Base-by-base conservation (phyloP, 768 basidiomycete species). In the Termitomyces sp. region DNA sequence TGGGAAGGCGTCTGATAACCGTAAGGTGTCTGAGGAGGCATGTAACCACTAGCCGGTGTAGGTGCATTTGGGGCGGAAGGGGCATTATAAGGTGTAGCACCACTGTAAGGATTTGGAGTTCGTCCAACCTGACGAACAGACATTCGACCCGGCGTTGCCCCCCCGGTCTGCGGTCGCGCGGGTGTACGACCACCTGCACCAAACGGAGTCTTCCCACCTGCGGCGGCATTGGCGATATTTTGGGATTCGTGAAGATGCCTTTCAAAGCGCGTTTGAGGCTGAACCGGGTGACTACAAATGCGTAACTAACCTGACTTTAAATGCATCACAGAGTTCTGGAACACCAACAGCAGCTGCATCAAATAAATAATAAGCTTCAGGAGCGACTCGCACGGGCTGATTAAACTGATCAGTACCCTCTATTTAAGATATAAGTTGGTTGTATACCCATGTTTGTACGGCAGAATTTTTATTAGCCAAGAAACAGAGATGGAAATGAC, bases 401-500 rank as follows among this genome's bases (percentile, higher is more conserved):
- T 57, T 16, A 51, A 60, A 47, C 61, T 53, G 38, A 55, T 48
- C 35, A 59, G 53, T 37, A 59, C 19, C n/a, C 3, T 38, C 44
- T 21, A 17, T 4, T 45, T 4, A 53, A n/a, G 5, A 38, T 16
- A 37, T 48, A n/a, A 31, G 51, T 54, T 42, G 58, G 23, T 40
- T 19, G 56, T 86, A 49, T 72, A 95, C 95, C 95, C 95, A 98
- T 53, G 86, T 91, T 68, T 94, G 91, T 43, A 98, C 91, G 23
- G 84, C 81, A 9, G 93, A 86, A 59, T 91, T 89, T 66, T 92
- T 93, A 69, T 93, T 97, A 40, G 93, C 90, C 64, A 96, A 76
- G 81, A 98, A 99, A 67, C 88, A 90, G 6, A 98, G 81, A 66
- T 84, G 90, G 77, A 98, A 94, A 72, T 96, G 94, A 0, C 97